phyloP scores from a whole-genome alignment of 2,329 filamentous ascomycete genomes.

The Fusarium sp. region DNA sequence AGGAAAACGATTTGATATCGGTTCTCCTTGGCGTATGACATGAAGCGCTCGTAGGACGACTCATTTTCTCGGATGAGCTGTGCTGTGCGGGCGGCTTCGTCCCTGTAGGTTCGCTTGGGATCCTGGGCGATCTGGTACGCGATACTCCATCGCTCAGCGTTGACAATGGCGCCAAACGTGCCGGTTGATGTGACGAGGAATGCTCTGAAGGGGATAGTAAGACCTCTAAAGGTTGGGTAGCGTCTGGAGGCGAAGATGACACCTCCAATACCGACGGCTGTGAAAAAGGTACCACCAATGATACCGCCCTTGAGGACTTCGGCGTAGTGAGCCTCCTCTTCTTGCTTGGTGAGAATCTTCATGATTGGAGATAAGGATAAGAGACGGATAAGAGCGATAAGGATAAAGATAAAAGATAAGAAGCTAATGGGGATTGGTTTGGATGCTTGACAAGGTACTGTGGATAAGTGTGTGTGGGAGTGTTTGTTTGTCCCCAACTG shows the following conservation, averaged over 20 bases:
- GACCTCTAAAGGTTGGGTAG: slow-evolving; percentile 80
- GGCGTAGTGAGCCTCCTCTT: slow-evolving; percentile 88
- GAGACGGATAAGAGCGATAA: background rate
- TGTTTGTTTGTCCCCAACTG: slow-evolving; percentile 9
- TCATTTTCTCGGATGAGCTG: slow-evolving; percentile 69
- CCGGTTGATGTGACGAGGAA: slow-evolving; percentile 87
- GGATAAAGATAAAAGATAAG: slow-evolving; percentile 9
- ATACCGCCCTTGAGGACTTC: slow-evolving; percentile 83
- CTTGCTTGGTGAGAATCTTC: slow-evolving; percentile 96
- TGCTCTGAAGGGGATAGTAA: slow-evolving; percentile 89
- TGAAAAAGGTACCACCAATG: slow-evolving; percentile 77
- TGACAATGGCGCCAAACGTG: slow-evolving; percentile 90
- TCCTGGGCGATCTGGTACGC: slow-evolving; percentile 78
- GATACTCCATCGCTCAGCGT: slow-evolving; percentile 78
- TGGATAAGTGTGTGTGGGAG: slow-evolving; percentile 7
- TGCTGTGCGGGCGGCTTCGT: slow-evolving; percentile 69
- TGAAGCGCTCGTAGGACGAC: slow-evolving; percentile 69
- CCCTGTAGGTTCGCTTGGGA: slow-evolving; percentile 74
- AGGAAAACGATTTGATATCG: slow-evolving; percentile 87
- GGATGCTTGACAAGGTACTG: background rate
- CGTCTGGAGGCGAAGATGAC: slow-evolving; percentile 76
- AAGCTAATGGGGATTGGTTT: background rate
- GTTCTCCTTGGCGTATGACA: slow-evolving; percentile 82
- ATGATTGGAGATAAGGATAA: slow-evolving; percentile 64
- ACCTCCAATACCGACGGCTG: slow-evolving; percentile 74